Conservation (phyloP, 495 filamentous ascomycete genomes). For the Astrothelium subdiscretum region DNA sequence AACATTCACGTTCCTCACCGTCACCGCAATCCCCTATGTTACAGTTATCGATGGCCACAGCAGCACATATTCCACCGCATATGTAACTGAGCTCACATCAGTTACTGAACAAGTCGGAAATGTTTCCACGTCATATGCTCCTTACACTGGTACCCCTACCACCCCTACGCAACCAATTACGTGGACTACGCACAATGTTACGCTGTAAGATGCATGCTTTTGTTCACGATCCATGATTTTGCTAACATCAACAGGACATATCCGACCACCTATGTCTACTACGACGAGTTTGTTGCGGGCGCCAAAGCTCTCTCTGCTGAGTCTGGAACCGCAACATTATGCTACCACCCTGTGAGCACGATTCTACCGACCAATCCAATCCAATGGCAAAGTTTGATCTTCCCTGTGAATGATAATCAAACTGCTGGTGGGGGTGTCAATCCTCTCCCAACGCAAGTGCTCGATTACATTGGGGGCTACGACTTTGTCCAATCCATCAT, state of each 20-base stretch:
- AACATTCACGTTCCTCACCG: neutral
- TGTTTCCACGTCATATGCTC: neutral
- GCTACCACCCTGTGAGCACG: neutral
- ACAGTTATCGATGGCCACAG: neutral
- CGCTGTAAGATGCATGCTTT: neutral
- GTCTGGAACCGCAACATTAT: neutral
- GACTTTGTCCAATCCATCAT: neutral
- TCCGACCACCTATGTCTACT: neutral
- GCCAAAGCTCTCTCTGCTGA: neutral
- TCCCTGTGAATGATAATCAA: neutral
- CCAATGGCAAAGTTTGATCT: neutral
- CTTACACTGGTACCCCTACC: neutral
- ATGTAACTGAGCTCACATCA: neutral
- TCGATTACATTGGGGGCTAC: neutral
- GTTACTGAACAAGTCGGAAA: neutral
- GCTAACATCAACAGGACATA: neutral
- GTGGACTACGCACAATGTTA: neutral
- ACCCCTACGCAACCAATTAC: neutral
- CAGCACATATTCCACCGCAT: neutral
- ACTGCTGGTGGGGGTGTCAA: neutral
- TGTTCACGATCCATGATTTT: neutral
- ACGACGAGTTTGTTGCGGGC: neutral
- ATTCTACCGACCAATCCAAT: neutral
- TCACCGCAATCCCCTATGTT: neutral
- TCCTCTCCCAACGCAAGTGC: neutral